Conservation (phyloP, 495 filamentous ascomycete species). For the Neurospora sp. region DNA sequence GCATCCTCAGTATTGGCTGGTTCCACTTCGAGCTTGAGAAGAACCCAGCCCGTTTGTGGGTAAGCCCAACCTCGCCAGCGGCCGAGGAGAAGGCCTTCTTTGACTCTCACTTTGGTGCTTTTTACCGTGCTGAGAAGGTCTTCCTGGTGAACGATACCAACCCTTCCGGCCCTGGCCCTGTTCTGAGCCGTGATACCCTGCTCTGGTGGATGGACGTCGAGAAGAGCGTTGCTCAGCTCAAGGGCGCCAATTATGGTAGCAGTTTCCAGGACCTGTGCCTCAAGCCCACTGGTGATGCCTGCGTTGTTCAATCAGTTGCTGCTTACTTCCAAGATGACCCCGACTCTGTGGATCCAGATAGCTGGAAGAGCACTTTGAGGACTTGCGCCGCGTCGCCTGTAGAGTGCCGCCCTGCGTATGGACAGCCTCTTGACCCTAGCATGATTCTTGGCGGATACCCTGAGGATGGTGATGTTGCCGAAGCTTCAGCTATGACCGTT, state of each 20-base stretch:
- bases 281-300: conserved; percentile 81
- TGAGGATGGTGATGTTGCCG: conserved; percentile 53
- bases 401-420: conserved; percentile 75
- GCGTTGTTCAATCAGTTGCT: conserved; percentile 84
- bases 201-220: conserved; percentile 94
- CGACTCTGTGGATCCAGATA: conserved; percentile 44
- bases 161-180: conserved; percentile 52
- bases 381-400: conserved; percentile 70
- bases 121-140: conserved; percentile 86
- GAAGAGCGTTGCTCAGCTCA: conserved; percentile 55
- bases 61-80: conserved; percentile 82
- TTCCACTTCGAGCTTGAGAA: conserved; percentile 75
- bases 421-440: conserved; percentile 72
- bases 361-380: conserved; percentile 59
- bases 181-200: conserved; percentile 79
- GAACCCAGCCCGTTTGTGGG: conserved; percentile 88
- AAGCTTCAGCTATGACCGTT: conserved; percentile 68
- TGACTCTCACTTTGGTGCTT: conserved; percentile 89
- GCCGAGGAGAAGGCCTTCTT: conserved; percentile 92
- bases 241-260: conserved; percentile 50
- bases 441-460: conserved; percentile 79
- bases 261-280: conserved; percentile 82
- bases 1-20: conserved; percentile 76
- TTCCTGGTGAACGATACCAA: conserved; percentile 86
- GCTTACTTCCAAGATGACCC: conserved; percentile 70